phyloP scores from a whole-genome alignment of 805 yeast genomes.

The Sugiyamaella americana region DNA sequence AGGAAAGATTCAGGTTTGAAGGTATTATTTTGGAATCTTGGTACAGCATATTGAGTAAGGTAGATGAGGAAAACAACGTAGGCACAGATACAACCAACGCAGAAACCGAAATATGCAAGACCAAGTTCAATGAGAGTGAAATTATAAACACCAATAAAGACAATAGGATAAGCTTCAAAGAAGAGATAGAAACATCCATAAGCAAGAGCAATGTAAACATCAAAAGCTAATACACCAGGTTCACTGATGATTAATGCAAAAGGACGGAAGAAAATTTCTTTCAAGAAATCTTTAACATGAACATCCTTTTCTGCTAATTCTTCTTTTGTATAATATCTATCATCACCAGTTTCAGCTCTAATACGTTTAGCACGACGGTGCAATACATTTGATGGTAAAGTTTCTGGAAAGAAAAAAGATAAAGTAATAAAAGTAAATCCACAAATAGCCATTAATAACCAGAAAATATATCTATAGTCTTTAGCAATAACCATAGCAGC shows the following conservation, averaged over 20 bases:
- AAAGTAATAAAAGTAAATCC: slow-evolving; percentile 38
- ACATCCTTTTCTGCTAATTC: slow-evolving; percentile 34
- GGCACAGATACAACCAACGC: slow-evolving; percentile 43
- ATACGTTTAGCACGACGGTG: slow-evolving; percentile 40
- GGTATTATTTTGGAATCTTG: slow-evolving; percentile 9
- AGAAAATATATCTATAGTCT: slow-evolving; percentile 50
- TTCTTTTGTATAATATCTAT: slow-evolving; percentile 49
- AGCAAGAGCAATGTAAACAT: slow-evolving; percentile 45
- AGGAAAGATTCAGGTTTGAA: slow-evolving; percentile 16
- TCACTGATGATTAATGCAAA: slow-evolving; percentile 42
- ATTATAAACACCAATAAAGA: slow-evolving; percentile 39
- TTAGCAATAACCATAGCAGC: slow-evolving; percentile 43
- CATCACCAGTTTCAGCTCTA: slow-evolving; percentile 45
- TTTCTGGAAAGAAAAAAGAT: slow-evolving; percentile 46
- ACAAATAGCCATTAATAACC: slow-evolving; percentile 41
- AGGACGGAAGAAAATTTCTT: slow-evolving; percentile 33
- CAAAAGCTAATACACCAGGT: slow-evolving; percentile 50
- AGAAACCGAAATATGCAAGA: slow-evolving; percentile 41
- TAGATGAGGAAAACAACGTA: slow-evolving; percentile 15
- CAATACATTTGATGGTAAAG: slow-evolving; percentile 51
- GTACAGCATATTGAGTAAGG: slow-evolving; percentile 7
- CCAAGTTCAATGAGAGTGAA: slow-evolving; percentile 47
- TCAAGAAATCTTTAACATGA: slow-evolving; percentile 8
- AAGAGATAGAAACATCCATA: slow-evolving; percentile 51
- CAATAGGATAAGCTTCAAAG: slow-evolving; percentile 59